phyloP scores from a whole-genome alignment of 345 rosid genomes.

The Tarenaya hassleriana region DNA sequence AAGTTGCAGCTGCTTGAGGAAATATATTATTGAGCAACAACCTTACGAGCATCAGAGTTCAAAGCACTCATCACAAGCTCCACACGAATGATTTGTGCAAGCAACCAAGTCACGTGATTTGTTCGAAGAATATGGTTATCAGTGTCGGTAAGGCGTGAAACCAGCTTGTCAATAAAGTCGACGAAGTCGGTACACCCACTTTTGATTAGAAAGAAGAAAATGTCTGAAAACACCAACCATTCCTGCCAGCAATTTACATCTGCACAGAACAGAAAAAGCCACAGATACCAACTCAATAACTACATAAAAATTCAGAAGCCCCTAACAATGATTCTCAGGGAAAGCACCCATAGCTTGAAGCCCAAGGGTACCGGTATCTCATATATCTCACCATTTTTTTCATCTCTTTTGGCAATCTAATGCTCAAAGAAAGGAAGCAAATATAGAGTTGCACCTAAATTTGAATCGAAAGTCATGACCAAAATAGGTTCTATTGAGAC shows the following conservation, averaged over 20 bases:
- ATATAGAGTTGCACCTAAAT: conserved; percentile 6
- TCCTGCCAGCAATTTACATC: conserved; percentile 97
- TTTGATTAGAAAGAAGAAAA: conserved; percentile 76
- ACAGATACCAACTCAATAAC: conserved; percentile 24
- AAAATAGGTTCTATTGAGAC: too few relatives aligned
- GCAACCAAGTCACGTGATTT: conserved; percentile 97
- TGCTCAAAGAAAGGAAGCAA: conserved; percentile 6
- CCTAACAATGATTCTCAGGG: neutral
- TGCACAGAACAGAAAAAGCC: conserved; percentile 35
- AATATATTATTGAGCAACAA: conserved; percentile 20
- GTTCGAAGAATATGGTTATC: conserved; percentile 82
- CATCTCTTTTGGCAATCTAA: conserved; percentile 10
- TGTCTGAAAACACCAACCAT: conserved; percentile 96
- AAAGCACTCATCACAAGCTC: conserved; percentile 80
- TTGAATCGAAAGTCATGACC: conserved; percentile 2
- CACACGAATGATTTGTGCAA: conserved; percentile 78
- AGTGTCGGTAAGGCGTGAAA: conserved; percentile 53
- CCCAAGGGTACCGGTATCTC: conserved; percentile 9
- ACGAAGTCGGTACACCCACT: conserved; percentile 94
- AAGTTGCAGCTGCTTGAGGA: conserved; percentile 17
- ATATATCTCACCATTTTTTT: conserved; percentile 9
- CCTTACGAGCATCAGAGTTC: conserved; percentile 81
- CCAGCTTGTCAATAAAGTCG: conserved; percentile 94
- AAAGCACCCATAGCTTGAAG: too few relatives aligned
- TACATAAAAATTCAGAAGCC: conserved; percentile 5